Evolutionary conservation across 2,329 filamentous ascomycete genomes (phyloP), one percentile per base, ranked within the genome.

Genomic region (Simplicillium aogashimaense): DNA sequence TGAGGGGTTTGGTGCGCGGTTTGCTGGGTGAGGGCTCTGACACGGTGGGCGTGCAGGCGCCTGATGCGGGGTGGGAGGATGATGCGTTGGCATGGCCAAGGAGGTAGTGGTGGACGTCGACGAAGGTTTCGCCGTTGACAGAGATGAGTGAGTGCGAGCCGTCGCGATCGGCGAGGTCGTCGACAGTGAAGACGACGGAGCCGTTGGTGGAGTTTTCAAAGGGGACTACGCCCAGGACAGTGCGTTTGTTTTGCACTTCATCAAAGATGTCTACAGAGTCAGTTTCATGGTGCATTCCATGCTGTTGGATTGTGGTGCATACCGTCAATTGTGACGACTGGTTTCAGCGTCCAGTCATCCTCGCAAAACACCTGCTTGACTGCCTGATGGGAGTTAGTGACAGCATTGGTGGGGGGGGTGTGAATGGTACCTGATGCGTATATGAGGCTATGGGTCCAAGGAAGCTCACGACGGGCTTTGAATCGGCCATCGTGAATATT

Each of bases 181-280:
- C 89, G 17, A 97, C 74, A 0, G 89, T 95, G 59, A 87, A 85
- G 41, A 92, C 79, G 37, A 98, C 92, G 40, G 83, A 82, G 53
- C 92, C 92, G 61, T 97, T 95, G 56, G 86, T 90, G 32, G 86
- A 94, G 67, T 98, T 98, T 58, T 97, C 90, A 61, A 95, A 89
- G 7, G 92, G 92, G 2, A 95, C 84, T 28, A 97, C 84, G 49
- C 89, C 92, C 42, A 81, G 81, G 39, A 73, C 63, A 1, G 76
- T 77, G 35, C 66, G 57, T 43, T 76, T 72, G 30, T 70, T 68
- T 54, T 94, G 86, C 6, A 95, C 83, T 13, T 79, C 72, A 38
- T 80, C 70, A 59, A 95, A 95, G 51, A 94, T 79, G 55, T 92
- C 86, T 82, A 47, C 12, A 7, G 20, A 13, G 17, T 39, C 10